Evolutionary conservation across 2,329 filamentous ascomycete genomes (phyloP).

Genomic region (Aspergillus costaricaensis): DNA sequence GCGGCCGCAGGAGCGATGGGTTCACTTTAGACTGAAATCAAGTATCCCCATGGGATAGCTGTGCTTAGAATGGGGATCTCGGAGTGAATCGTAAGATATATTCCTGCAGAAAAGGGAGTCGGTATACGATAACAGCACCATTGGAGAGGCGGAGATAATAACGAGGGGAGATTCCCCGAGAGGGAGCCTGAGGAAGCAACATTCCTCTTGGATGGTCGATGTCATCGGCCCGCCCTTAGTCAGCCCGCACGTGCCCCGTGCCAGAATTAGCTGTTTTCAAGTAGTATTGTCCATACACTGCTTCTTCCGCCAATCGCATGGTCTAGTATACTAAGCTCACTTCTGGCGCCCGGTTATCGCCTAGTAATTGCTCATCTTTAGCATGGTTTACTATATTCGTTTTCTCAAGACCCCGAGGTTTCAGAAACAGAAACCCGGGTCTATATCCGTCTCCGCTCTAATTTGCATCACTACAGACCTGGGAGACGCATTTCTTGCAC

Average conservation of each 20-base stretch:
- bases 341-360: neutral
- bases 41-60: constrained; percentile 17
- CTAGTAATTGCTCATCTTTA: neutral
- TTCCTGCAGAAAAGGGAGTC: neutral
- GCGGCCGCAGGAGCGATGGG: neutral
- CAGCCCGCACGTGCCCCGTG: constrained; percentile 26
- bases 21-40: constrained; percentile 13
- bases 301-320: no score
- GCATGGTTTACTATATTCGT: constrained; percentile 64
- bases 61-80: neutral
- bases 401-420: constrained; percentile 65
- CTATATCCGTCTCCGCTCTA: constrained; percentile 51
- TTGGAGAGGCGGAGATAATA: constrained; percentile 13
- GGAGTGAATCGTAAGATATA: neutral
- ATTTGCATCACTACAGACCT: constrained; percentile 70
- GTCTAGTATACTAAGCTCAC: neutral
- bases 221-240: constrained; percentile 30
- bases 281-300: neutral
- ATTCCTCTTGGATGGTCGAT: constrained; percentile 19
- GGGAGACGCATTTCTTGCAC: constrained; percentile 63
- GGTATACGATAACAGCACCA: constrained; percentile 16
- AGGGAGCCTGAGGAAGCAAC: constrained; percentile 20
- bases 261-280: constrained; percentile 1
- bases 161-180: constrained; percentile 6
- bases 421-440: constrained; percentile 45